Evolutionary conservation across 352 stramenopile genomes (phyloP).

Genomic region (Elongisporangium anandrum): DNA sequence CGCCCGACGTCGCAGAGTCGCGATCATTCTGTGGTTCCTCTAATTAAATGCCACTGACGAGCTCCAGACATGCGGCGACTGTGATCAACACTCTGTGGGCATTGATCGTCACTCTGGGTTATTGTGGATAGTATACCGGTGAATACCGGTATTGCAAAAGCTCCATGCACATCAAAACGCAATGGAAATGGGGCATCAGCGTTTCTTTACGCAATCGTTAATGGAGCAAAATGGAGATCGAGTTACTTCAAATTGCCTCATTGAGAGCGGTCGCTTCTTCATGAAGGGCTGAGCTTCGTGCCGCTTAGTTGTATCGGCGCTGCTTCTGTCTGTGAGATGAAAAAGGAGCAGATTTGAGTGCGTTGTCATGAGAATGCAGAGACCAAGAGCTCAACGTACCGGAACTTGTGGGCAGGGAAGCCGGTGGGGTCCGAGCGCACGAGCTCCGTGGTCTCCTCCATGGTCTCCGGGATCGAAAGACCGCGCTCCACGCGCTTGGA

Average conservation of each 20-base stretch:
- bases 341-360: not conserved
- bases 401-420: slow-evolving; percentile 82
- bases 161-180: too few relatives aligned
- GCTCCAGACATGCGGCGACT: not conserved
- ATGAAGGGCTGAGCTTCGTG: not conserved
- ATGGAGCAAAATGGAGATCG: not conserved
- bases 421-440: slow-evolving; percentile 80
- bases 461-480: slow-evolving; percentile 61
- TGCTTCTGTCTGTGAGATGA: slow-evolving; percentile 46
- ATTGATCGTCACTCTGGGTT: not conserved
- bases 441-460: slow-evolving; percentile 77
- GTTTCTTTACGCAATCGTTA: not conserved
- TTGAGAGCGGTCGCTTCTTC: not conserved
- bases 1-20: not conserved
- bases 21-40: not conserved
- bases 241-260: not conserved
- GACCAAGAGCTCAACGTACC: slow-evolving; percentile 21
- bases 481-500: slow-evolving; percentile 77
- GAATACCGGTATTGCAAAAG: not conserved
- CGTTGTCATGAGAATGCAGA: slow-evolving; percentile 5
- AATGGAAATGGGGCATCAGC: not conserved
- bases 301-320: slow-evolving; percentile 46
- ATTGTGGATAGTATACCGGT: not conserved
- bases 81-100: not conserved
- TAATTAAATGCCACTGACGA: not conserved